Evolutionary conservation across 192 early-diverging fungal species (phyloP), one percentile per base, ranked within the genome.

Genomic region (Umbelopsis ramanniana): DNA sequence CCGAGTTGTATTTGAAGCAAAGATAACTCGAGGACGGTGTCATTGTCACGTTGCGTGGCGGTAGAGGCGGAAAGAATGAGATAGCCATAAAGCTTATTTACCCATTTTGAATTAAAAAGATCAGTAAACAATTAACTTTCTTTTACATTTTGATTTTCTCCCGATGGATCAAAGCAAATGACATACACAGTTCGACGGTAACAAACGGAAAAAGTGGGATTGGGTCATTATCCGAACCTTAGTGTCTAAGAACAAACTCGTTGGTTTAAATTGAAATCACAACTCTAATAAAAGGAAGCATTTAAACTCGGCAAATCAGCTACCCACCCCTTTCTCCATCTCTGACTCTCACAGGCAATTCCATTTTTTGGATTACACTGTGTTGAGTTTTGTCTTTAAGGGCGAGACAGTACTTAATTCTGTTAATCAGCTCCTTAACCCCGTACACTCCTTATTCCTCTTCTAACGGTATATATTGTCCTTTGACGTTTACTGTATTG

Each of bases 381-480:
- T 6, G n/a, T 37, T 6, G 57, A 35, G 26, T 35, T 63, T 63
- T 63, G 57, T 63, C 57, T 63, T 63, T 63, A 29, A 54, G 21
- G 57, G 57, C 26, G 17, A 38, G 33, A 37, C 57, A 63, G 57
- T 26, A 17, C 57, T 63, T 33, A 37, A 37, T 63, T 33, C 35
- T n/a, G 15, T 29, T 37, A 14, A 17, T 17, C n/a, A 29, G 15
- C 33, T 37, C 57, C 57, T 63, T 10, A 37, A 38, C 57, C 57
- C 57, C 57, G 57, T 63, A 63, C 33, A 35, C 57, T 63, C 57
- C 57, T 35, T 63, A 35, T 63, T 63, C 57, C 33, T 29, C 7
- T 63, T 63, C 33, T 63, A 29, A 26, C 17, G 26, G 33, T 63
- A 35, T 63, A 63, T 35, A 63, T 63, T 50, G n/a, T 50, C 48